Evolutionary conservation across 1,284 basidiomycete species (phyloP).

Genomic region (Rhodotorula sp.): DNA sequence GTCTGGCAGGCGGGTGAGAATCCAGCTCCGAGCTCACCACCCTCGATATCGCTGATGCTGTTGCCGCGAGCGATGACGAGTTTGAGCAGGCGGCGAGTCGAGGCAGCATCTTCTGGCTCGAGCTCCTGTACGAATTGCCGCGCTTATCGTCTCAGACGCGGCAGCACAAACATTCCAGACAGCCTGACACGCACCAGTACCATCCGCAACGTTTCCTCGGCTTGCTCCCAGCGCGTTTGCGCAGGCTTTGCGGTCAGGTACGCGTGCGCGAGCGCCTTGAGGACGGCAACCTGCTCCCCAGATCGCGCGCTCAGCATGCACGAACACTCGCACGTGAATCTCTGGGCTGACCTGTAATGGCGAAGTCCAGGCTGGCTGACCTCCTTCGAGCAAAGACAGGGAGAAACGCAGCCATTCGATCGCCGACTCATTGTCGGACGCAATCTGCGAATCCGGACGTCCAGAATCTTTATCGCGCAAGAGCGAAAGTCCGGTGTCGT

Average conservation of each 20-base stretch:
- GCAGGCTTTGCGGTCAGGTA: not conserved
- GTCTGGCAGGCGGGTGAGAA: no score
- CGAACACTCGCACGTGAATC: no score
- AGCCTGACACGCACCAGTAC: not conserved
- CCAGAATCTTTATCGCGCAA: no score
- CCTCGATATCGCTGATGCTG: constrained; percentile 4
- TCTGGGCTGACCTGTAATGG: constrained; percentile 7
- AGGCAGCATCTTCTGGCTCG: not conserved
- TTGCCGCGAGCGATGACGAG: constrained; percentile 19
- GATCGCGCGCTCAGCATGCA: no score
- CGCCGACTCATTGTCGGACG: not conserved
- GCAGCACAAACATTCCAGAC: not conserved
- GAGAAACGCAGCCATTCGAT: constrained; percentile 14
- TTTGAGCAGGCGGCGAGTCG: constrained; percentile 11
- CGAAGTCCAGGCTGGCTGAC: not conserved
- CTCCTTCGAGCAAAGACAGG: constrained; percentile 14
- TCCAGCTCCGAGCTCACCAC: not conserved
- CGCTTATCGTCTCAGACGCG: fast-evolving
- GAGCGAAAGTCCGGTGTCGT: not conserved
- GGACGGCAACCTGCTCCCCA: constrained; percentile 5
- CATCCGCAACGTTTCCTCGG: constrained; percentile 5
- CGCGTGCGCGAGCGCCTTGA: constrained; percentile 17
- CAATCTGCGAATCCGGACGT: not conserved
- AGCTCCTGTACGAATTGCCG: not conserved
- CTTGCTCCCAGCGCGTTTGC: not conserved